Evolutionary conservation across 2,329 filamentous ascomycete genomes (phyloP).

Genomic region (Arthrobotrys entomopaga): DNA sequence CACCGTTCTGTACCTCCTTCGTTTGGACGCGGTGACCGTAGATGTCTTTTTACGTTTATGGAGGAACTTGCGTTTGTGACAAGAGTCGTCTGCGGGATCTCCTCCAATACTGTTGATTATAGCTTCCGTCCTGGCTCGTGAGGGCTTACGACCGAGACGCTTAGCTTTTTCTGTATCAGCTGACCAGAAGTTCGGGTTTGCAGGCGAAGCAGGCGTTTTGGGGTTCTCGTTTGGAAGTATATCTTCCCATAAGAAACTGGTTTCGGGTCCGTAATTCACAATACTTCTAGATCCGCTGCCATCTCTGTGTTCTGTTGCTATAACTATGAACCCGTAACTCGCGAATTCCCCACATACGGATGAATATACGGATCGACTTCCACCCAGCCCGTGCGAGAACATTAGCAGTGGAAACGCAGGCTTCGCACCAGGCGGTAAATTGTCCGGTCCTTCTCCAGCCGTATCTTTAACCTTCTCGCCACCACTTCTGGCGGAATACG

Average conservation of each 20-base stretch:
- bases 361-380: constrained; percentile 85
- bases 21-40: constrained; percentile 58
- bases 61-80: constrained; percentile 14
- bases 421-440: constrained; percentile 64
- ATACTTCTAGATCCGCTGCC: constrained; percentile 80
- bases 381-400: constrained; percentile 86
- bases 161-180: constrained; percentile 20
- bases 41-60: constrained; percentile 9
- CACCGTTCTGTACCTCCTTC: constrained; percentile 61
- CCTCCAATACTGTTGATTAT: constrained; percentile 27
- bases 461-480: constrained; percentile 67
- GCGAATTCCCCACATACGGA: constrained; percentile 81
- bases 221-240: neutral
- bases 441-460: constrained; percentile 68
- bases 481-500: constrained; percentile 76
- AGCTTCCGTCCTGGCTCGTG: constrained; percentile 25
- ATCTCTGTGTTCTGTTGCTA: constrained; percentile 85
- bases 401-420: constrained; percentile 81
- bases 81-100: constrained; percentile 20
- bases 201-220: constrained; percentile 7
- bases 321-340: constrained; percentile 81
- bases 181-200: constrained; percentile 29
- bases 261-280: constrained; percentile 65
- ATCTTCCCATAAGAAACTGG: constrained; percentile 36
- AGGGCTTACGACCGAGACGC: constrained; percentile 28